Evolutionary conservation across 495 filamentous ascomycete species (phyloP), one percentile per base, ranked within the genome.

Genomic region (Hamigera avellanea): DNA sequence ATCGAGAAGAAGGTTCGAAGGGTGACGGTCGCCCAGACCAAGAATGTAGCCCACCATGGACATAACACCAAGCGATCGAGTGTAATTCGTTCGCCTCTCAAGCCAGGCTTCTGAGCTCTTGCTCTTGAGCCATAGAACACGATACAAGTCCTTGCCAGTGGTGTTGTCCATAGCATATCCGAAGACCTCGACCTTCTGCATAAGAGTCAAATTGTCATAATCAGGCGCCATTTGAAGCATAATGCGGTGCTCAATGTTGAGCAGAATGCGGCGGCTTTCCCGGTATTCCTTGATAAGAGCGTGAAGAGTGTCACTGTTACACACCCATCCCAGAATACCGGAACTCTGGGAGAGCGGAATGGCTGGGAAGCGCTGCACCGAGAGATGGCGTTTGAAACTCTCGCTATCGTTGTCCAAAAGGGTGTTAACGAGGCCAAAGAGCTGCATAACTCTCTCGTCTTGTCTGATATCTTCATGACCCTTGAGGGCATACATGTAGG

Each of bases 41-140:
- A 99, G 81, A 50, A 99, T 95, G 52, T 99, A 96, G 37, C 91
- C 91, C 7, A 95, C 91, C 89, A 99, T 99, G n/a, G 87, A 95
- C 91, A 96, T 99, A 40, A 95, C 93, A 44, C 85, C 91, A 10
- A 96, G 73, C 10, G 91, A 96, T 37, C 91, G 81, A 26, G 93
- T 96, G 63, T 96, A 99, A 49, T 95, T 99, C 2, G 91, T 96
- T 14, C 91, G 82, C 32, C 91, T 75, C 52, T 95, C 89, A 32
- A 99, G 75, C 91, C 91, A 99, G 6, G 88, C 80, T 55, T 99
- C 91, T 0, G 91, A 96, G 48, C 81, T 89, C 70, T 94, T 95
- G 57, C 83, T 91, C 76, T 96, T 96, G 32, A 99, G 67, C 91
- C 91, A 99, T 23, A 99, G 66, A 3, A 99, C 91, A 14, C 91